A percentile compares a stretch with the other conserved stretches of the same genome.
Conservation (phyloP, 441 rosid species). For the Corymbia citriodora region DNA sequence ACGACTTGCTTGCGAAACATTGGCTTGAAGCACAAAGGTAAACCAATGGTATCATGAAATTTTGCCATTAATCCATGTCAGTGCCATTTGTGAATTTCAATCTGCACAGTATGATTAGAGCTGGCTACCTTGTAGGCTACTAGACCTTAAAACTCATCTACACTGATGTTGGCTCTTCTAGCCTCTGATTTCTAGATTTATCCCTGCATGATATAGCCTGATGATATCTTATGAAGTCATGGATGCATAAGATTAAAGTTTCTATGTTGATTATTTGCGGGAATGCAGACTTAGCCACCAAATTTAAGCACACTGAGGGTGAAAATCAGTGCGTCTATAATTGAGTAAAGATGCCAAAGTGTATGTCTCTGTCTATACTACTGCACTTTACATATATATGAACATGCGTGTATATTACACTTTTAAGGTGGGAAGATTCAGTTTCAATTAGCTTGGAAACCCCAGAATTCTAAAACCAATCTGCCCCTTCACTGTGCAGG, state of each 20-base stretch:
- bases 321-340: background rate
- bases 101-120: background rate
- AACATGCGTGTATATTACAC: background rate
- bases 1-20: background rate
- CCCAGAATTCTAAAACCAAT: background rate
- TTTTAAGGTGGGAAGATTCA: background rate
- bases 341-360: background rate
- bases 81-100: background rate
- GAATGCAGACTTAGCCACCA: background rate
- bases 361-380: background rate
- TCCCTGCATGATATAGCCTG: background rate
- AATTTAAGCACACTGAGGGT: background rate
- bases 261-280: background rate
- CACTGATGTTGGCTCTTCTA: background rate
- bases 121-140: background rate
- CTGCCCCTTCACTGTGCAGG: constrained; percentile 24
- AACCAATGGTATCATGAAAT: background rate
- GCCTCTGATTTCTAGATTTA: background rate
- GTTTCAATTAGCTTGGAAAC: background rate
- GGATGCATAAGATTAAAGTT: background rate
- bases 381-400: background rate
- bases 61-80: background rate
- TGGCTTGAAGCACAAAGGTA: background rate
- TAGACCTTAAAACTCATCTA: background rate
- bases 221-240: background rate